Percentiles rank a stretch among this genome's conserved stretches.
Evolutionary conservation across 768 basidiomycete species (phyloP).

Genomic region (Russula abietina): DNA sequence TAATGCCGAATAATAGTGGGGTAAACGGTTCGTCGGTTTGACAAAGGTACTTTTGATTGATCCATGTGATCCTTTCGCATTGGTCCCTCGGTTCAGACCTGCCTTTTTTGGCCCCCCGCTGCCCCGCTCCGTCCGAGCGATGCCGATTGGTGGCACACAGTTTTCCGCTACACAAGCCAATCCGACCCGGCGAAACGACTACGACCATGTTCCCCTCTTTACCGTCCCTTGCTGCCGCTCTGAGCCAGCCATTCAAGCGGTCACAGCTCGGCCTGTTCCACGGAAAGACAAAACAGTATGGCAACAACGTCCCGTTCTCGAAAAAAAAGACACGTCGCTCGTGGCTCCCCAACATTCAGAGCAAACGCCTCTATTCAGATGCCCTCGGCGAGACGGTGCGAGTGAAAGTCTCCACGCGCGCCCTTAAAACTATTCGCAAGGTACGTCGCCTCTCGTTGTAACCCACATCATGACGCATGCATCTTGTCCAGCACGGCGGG

Average conservation of each 20-base stretch:
- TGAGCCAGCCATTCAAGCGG: conserved; percentile 74
- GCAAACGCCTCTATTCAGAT: conserved; percentile 66
- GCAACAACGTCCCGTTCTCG: conserved; percentile 88
- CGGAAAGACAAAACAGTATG: conserved; percentile 70
- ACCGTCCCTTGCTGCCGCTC: conserved; percentile 27
- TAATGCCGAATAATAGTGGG: conserved; percentile 6
- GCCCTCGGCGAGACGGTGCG: conserved; percentile 50
- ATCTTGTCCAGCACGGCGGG: conserved; percentile 29
- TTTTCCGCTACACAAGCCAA: too few relatives aligned
- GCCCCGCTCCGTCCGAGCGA: conserved; percentile 1
- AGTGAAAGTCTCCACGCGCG: conserved; percentile 69
- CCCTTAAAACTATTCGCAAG: conserved; percentile 80
- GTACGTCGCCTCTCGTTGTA: conserved; percentile 33
- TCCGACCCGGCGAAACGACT: too few relatives aligned
- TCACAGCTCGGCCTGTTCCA: conserved; percentile 77
- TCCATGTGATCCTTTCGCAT: not conserved
- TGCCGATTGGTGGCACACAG: too few relatives aligned
- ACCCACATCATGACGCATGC: not conserved
- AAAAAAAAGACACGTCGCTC: conserved; percentile 80
- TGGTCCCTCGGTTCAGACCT: conserved; percentile 3
- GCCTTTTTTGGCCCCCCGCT: conserved; percentile 12
- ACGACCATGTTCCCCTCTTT: conserved; percentile 34
- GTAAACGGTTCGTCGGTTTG: not conserved
- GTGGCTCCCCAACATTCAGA: conserved; percentile 85
- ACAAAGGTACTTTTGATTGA: not conserved